Evolutionary conservation across 2,329 filamentous ascomycete genomes (phyloP), one percentile per base, ranked within the genome.

Genomic region (Herpotrichia juniperi): DNA sequence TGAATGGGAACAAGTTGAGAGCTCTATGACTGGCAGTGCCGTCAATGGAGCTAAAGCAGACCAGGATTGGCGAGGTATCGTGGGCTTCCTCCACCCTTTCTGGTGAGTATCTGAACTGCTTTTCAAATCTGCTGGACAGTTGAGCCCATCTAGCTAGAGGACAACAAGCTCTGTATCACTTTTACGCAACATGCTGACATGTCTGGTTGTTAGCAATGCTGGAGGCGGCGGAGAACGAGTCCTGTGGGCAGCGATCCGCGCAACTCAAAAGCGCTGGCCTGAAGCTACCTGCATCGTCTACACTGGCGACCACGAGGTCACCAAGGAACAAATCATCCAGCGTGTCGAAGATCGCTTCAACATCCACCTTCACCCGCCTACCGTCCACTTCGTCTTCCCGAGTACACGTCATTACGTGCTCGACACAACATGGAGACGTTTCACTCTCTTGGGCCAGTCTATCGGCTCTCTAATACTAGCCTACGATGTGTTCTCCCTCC

Each of bases 71-170:
- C 81, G 87, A 56, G 93, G 93, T 26, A 86, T 97, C 47, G 85
- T 97, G 57, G 94, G 91, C 42, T 97, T 99, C 81, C 96, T 99
- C 71, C 94, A 99, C 74, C 94, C 94, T 1, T 99, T 97, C 74
- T 97, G 94, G 90, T 93, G 79, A 58, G 82, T 68, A 44, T n/a
- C 46, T 32, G 28, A 46, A n/a, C 12, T n/a, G n/a, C n/a, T n/a
- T n/a, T n/a, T n/a, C n/a, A n/a, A n/a, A n/a, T n/a, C n/a, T n/a
- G n/a, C n/a, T n/a, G n/a, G n/a, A n/a, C n/a, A n/a, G n/a, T n/a
- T n/a, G n/a, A n/a, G n/a, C n/a, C n/a, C n/a, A n/a, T n/a, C n/a
- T n/a, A n/a, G n/a, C n/a, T n/a, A n/a, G n/a, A n/a, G n/a, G n/a
- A n/a, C n/a, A n/a, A n/a, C n/a, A n/a, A n/a, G n/a, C 26, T 21